Percentiles rank a stretch among this genome's conserved stretches.
Conservation (phyloP, 176 grass and related monocot species). For the Rhynchospora pubera region DNA sequence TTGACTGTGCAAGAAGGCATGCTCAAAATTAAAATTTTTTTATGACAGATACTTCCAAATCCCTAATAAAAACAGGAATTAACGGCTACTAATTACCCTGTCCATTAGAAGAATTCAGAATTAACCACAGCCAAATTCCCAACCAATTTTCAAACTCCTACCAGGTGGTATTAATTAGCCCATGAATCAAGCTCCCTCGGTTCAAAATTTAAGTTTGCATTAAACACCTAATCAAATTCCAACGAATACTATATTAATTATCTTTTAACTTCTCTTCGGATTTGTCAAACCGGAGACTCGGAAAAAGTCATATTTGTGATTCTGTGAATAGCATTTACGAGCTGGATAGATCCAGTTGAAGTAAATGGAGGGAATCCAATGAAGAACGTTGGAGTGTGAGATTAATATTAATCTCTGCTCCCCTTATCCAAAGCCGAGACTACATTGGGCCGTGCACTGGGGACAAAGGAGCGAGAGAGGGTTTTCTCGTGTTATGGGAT, state of each 20-base stretch:
- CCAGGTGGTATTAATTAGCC: background rate
- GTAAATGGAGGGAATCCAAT: background rate
- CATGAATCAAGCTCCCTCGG: constrained; percentile 4
- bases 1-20: background rate
- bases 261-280: background rate
- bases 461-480: constrained; percentile 10
- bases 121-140: background rate
- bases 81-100: constrained; percentile 19
- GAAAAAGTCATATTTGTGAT: background rate
- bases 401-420: constrained; percentile 18
- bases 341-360: background rate
- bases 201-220: background rate
- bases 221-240: constrained; percentile 18
- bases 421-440: constrained; percentile 16
- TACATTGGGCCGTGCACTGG: constrained; percentile 14
- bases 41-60: constrained; percentile 1
- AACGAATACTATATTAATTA: background rate
- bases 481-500: background rate
- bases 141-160: background rate
- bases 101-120: constrained; percentile 5
- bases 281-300: background rate
- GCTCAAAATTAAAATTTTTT: background rate
- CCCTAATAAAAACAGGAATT: constrained; percentile 18
- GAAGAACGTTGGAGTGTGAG: background rate
- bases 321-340: background rate